Conservation (phyloP, 306 rosid genomes). For the Vigna angularis region DNA sequence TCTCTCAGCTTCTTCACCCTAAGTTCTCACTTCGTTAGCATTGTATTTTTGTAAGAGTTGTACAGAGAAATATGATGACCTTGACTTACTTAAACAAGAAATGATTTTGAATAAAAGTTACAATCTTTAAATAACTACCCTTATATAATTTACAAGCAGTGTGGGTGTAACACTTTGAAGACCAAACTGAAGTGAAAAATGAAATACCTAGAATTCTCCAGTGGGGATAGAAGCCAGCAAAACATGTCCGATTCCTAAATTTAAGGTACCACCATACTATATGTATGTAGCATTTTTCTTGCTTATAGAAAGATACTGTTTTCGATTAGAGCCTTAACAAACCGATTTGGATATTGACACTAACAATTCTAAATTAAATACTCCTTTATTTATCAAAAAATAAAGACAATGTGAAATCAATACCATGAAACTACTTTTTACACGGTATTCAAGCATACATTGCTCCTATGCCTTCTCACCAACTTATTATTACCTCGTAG, state of each 20-base stretch:
- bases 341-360: too few species aligned
- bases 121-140: too few species aligned
- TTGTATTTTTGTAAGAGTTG: neutral
- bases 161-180: neutral
- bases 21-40: neutral
- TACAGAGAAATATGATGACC: neutral
- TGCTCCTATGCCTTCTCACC: slow-evolving; percentile 26
- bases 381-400: neutral
- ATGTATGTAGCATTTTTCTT: neutral
- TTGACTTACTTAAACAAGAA: neutral
- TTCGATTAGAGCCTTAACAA: too few species aligned
- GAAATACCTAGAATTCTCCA: slow-evolving; percentile 1
- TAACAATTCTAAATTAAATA: neutral
- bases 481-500: slow-evolving; percentile 15
- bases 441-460: slow-evolving; percentile 3
- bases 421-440: slow-evolving; percentile 4
- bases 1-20: neutral
- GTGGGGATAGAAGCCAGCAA: neutral
- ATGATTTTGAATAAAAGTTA: neutral
- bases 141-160: neutral
- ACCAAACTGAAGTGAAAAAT: neutral
- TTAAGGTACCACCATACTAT: too few species aligned
- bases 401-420: slow-evolving; percentile 23
- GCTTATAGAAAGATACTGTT: neutral
- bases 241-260: neutral